These are phyloP conservation scores for Angomonas ambiguus DNA, from an alignment of 208 protist genomes.

Conservation along the genomic window DNA sequence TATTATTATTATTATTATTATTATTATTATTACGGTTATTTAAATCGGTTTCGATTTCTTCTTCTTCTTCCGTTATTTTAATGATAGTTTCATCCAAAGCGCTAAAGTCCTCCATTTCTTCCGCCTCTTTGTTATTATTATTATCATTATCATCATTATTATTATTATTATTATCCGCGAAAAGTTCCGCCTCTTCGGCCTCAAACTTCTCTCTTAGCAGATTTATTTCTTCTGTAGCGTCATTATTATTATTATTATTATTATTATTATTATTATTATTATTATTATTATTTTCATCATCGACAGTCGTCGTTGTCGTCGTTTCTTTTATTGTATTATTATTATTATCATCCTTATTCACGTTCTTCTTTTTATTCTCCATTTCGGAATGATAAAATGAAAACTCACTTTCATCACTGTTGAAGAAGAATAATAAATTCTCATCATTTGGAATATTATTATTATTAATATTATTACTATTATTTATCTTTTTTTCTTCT, in stretches of 20 bases:
- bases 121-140: neutral
- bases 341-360: neutral
- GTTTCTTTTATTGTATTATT: neutral
- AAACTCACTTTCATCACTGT: no score
- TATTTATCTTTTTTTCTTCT: neutral
- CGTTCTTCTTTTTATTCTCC: no score
- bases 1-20: slow-evolving; percentile 2
- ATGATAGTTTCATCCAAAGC: neutral
- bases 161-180: neutral
- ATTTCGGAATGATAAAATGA: no score
- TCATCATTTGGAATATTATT: no score
- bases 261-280: slow-evolving; percentile 6
- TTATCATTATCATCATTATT: neutral
- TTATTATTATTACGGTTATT: neutral
- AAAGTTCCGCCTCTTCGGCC: neutral
- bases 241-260: neutral
- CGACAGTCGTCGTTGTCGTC: neutral
- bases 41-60: neutral
- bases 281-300: neutral
- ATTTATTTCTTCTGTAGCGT: neutral
- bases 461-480: no score
- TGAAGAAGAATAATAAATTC: no score
- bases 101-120: neutral
- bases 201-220: neutral
- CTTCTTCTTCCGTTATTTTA: neutral